Evolutionary conservation across 2,329 filamentous ascomycete genomes (phyloP), one percentile per base, ranked within the genome.

Genomic region (Ophiocordyceps australis): DNA sequence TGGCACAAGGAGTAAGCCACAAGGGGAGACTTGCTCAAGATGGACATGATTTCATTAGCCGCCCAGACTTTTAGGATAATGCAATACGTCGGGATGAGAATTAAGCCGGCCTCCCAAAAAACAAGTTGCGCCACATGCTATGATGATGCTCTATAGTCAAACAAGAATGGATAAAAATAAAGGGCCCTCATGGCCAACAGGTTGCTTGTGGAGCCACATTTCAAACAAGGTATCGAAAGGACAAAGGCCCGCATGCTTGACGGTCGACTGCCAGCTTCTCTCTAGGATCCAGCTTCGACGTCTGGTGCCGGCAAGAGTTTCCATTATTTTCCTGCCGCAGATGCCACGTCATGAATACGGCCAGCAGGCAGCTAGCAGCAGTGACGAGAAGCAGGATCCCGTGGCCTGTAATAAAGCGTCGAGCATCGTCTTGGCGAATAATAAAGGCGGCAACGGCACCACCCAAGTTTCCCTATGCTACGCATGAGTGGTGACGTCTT

Each of bases 321-420:
- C 64, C 54, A 5, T 49, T 45, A 32, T 73, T 73, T 51, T 73
- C 67, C 22, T 52, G 44, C 21, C 60, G 53, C 15, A 66, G 57
- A 46, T 69, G 72, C 16, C 56, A 41, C 13, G 62, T 65, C 66
- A 74, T 73, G 37, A 61, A 49, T 23, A 56, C 41, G 22, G 55
- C 61, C 9, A 72, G 49, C 25, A 54, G 29, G 30, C 58, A 51
- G 12, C 57, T 56, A 55, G 69, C 61, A 33, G 50, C 55, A 3
- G 69, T 65, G 32, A 72, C 49, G 5, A 52, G 53, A 20, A 74
- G 42, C 3, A 68, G 69, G 6, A 67, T 55, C 1, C 62, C 62
- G 38, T 76, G 70, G 7, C 70, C 71, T 17, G 55, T 54, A 25
- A 65, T 47, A 41, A 66, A 74, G 18, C 64, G 52, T 3, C 65